Percentiles rank a stretch among this genome's conserved stretches.
Conservation (phyloP, 2,329 filamentous ascomycete species). For the Claviceps capensis region DNA sequence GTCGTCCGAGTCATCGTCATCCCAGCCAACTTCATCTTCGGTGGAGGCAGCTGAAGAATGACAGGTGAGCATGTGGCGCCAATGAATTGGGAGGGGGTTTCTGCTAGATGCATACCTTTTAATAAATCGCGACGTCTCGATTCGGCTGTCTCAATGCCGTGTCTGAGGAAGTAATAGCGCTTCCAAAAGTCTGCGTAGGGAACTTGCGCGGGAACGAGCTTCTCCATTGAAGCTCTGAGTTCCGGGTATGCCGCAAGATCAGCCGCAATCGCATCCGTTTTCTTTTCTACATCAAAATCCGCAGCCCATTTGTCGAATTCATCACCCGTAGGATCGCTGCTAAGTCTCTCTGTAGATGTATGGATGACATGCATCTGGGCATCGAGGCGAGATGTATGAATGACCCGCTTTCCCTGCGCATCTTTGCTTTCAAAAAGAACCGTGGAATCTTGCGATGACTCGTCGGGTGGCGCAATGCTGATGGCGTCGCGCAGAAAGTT, state of each 20-base stretch:
- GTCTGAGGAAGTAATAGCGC: slow-evolving; percentile 86
- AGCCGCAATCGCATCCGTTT: slow-evolving; percentile 68
- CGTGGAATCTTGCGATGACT: slow-evolving; percentile 37
- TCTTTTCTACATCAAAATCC: slow-evolving; percentile 65
- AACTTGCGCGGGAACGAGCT: slow-evolving; percentile 84
- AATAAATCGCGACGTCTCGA: slow-evolving; percentile 75
- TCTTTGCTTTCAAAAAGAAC: slow-evolving; percentile 93
- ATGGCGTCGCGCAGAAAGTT: slow-evolving; percentile 88
- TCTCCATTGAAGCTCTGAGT: slow-evolving; percentile 81
- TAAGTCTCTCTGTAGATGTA: slow-evolving; percentile 68
- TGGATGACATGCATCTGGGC: slow-evolving; percentile 94
- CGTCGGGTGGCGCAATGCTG: slow-evolving; percentile 63
- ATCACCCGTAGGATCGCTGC: slow-evolving; percentile 61
- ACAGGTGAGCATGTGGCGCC: slow-evolving; percentile 6
- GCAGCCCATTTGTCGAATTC: slow-evolving; percentile 64
- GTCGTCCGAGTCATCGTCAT: slow-evolving; percentile 52
- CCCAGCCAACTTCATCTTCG: slow-evolving; percentile 59
- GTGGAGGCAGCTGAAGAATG: slow-evolving; percentile 45
- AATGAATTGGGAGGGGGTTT: neutral
- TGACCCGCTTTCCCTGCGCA: slow-evolving; percentile 76
- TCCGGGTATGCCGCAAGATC: slow-evolving; percentile 82
- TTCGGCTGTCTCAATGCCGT: slow-evolving; percentile 89
- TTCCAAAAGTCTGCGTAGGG: slow-evolving; percentile 85
- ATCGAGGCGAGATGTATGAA: slow-evolving; percentile 88
- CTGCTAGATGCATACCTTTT: slow-evolving; percentile 48